Conservation (phyloP, 768 basidiomycete genomes). For the Xanthoconium stramineum region DNA sequence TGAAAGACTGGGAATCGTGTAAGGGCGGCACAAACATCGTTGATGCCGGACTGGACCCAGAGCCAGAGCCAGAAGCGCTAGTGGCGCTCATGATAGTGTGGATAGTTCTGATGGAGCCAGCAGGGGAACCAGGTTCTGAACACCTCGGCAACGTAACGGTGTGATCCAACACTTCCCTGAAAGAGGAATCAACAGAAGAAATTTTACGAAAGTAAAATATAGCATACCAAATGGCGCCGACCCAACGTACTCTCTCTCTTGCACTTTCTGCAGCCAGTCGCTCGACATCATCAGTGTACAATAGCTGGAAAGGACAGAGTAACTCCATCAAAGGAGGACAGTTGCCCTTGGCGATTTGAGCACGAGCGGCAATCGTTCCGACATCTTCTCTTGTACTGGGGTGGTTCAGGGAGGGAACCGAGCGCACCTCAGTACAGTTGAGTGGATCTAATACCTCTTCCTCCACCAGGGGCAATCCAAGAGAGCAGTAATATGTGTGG, state of each 20-base stretch:
- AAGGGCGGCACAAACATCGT: conserved; percentile 78
- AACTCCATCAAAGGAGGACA: conserved; percentile 57
- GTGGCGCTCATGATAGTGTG: conserved; percentile 48
- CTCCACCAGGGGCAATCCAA: conserved; percentile 83
- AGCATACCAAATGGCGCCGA: conserved; percentile 81
- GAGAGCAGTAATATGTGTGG: conserved; percentile 82
- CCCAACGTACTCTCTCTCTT: conserved; percentile 85
- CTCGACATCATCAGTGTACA: conserved; percentile 89
- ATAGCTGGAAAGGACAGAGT: conserved; percentile 85
- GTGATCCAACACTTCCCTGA: conserved; percentile 77
- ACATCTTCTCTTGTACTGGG: conserved; percentile 81
- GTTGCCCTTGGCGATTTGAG: conserved; percentile 48
- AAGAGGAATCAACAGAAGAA: conserved; percentile 1
- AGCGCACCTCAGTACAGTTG: conserved; percentile 83
- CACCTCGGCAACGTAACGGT: conserved; percentile 49
- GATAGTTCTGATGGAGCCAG: conserved; percentile 68
- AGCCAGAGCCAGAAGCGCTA: conserved; percentile 36
- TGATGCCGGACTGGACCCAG: conserved; percentile 52
- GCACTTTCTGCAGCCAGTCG: conserved; percentile 86
- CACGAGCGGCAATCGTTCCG: conserved; percentile 75
- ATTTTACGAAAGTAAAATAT: not conserved
- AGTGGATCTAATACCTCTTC: conserved; percentile 84
- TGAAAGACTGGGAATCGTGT: conserved; percentile 66
- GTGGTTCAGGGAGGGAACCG: conserved; percentile 77
- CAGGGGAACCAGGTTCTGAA: conserved; percentile 43